Conservation (phyloP, 306 rosid genomes). For the Sindora glabra region DNA sequence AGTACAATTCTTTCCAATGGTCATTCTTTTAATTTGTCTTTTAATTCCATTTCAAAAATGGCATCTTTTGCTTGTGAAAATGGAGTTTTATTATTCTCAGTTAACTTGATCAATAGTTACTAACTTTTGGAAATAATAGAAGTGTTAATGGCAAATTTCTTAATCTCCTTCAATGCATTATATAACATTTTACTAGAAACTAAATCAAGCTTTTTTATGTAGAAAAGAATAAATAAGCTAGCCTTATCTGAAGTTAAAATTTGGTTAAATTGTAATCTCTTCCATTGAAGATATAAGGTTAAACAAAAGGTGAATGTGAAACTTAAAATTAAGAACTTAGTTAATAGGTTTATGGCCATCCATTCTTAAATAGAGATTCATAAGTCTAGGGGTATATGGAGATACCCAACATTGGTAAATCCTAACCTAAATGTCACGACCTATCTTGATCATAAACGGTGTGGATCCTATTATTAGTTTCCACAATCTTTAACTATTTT, state of each 20-base stretch:
- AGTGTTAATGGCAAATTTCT: slow-evolving; percentile 49
- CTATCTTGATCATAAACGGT: too few species aligned
- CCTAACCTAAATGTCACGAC: slow-evolving; percentile 83
- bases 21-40: slow-evolving; percentile 73
- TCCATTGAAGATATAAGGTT: slow-evolving; percentile 34
- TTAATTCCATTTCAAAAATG: slow-evolving; percentile 51
- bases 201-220: slow-evolving; percentile 49
- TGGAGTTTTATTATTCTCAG: slow-evolving; percentile 35
- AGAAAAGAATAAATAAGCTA: slow-evolving; percentile 59
- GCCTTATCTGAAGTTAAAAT: slow-evolving; percentile 64
- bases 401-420: slow-evolving; percentile 71
- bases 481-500: too few species aligned
- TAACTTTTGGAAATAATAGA: slow-evolving; percentile 52
- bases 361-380: slow-evolving; percentile 64
- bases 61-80: slow-evolving; percentile 62
- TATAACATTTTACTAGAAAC: slow-evolving; percentile 45
- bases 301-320: slow-evolving; percentile 45
- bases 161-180: slow-evolving; percentile 48
- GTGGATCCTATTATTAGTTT: too few species aligned
- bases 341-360: slow-evolving; percentile 86
- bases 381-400: slow-evolving; percentile 51
- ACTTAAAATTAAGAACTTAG: slow-evolving; percentile 73
- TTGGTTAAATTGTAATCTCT: slow-evolving; percentile 42
- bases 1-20: slow-evolving; percentile 63
- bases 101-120: slow-evolving; percentile 45